Base-by-base conservation (phyloP, 2,329 filamentous ascomycete species). In the Ceratocystis albifundus region DNA sequence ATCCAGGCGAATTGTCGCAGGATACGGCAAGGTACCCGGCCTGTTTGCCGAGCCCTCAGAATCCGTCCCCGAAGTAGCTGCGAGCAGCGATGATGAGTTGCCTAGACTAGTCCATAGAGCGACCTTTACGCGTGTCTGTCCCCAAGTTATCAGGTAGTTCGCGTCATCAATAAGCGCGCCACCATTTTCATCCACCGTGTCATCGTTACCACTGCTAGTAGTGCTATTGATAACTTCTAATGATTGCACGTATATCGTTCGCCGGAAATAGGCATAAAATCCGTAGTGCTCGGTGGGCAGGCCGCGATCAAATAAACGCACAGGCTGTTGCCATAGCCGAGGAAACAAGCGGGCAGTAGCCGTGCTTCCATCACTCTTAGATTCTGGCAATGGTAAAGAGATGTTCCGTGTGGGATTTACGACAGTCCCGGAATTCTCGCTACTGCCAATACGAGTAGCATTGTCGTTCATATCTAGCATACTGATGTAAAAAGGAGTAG, bases 191-290 rank as follows among this genome's bases (percentile, higher is more conserved):
- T 72, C 69, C 10, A 81, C 80, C 48, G 85, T 71, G 64, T 79
- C 80, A 28, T n/a, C 55, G 4, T 0, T 28, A 15, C 73, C 72
- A 15, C 72, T 68, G 55, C 55, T 28, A 30, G 28, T n/a, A 44
- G 78, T 78, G n/a, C 72, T 72, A 69, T 81, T 80, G 67, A 83
- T 73, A 0, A 77, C 74, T 0, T 76, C 75, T 10, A 80, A 76
- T 17, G 84, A 85, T 70, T 86, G 84, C 69, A 96, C 80, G 77
- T 93, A 96, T 69, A 96, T 89, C 7, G 87, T 88, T 70, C 91
- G 89, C 76, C 91, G 86, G 75, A 89, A 97, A 78, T 96, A 95
- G 0, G 84, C 89, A 77, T 96, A 96, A 77, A 96, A 96, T 1
- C 90, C 90, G 75, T 95, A 96, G 76, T 96, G 90, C 74, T 97